phyloP scores from a whole-genome alignment of 805 yeast genomes.

The Pichia eremophila region DNA sequence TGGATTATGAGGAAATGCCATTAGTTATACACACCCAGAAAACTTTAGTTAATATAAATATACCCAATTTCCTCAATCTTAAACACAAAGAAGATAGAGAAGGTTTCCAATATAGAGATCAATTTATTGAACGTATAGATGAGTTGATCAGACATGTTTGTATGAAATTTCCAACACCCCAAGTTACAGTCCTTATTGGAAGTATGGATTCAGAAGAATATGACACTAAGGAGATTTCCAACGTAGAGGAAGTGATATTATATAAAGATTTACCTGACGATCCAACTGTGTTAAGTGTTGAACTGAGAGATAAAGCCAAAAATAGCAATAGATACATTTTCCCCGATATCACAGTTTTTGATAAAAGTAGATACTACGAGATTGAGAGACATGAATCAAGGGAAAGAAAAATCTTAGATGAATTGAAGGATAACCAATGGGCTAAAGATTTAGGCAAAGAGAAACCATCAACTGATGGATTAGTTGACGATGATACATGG shows the following conservation, averaged over 20 bases:
- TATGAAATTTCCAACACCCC: conserved; percentile 70
- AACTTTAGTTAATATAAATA: conserved; percentile 51
- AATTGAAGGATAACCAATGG: conserved; percentile 23
- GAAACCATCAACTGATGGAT: conserved; percentile 4
- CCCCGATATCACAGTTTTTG: conserved; percentile 43
- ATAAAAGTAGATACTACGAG: conserved; percentile 41
- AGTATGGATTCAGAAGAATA: conserved; percentile 25
- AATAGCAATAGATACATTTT: conserved; percentile 35
- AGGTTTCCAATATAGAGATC: conserved; percentile 28
- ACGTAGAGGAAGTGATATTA: conserved; percentile 9
- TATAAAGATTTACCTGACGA: conserved; percentile 26
- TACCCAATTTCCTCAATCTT: conserved; percentile 24
- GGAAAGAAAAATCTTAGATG: conserved; percentile 21
- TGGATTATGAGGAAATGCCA: conserved; percentile 36
- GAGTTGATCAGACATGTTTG: conserved; percentile 40
- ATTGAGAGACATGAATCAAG: conserved; percentile 44
- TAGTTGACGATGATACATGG: conserved; percentile 27
- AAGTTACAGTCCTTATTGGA: conserved; percentile 51
- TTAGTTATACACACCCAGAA: conserved; percentile 54
- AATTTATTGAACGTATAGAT: conserved; percentile 21
- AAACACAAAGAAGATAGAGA: conserved; percentile 9
- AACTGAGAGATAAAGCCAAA: conserved; percentile 19
- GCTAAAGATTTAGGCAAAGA: conserved; percentile 17
- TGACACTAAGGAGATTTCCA: conserved; percentile 12
- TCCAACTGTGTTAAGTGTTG: conserved; percentile 24